Conservation (phyloP, 305 asterid genomes). For the Fraxinus nigra region DNA sequence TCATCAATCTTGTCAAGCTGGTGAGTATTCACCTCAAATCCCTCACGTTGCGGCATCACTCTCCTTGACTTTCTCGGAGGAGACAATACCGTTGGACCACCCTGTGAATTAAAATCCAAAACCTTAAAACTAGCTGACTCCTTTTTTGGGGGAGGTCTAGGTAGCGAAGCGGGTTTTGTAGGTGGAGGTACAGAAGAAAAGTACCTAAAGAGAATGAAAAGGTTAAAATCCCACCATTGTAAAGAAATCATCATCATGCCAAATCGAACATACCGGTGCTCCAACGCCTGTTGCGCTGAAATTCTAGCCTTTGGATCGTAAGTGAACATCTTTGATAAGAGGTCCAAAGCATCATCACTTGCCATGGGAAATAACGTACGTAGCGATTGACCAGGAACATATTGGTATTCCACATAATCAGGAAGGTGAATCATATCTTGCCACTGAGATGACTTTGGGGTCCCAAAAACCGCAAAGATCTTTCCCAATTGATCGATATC, state of each 20-base stretch:
- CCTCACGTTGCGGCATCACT: slow-evolving; percentile 88
- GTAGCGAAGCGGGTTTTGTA: slow-evolving; percentile 88
- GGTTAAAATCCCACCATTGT: slow-evolving; percentile 16
- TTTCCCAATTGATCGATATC: slow-evolving; percentile 96
- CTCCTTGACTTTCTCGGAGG: slow-evolving; percentile 95
- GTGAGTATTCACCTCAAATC: slow-evolving; percentile 55
- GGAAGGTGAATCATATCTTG: slow-evolving; percentile 88
- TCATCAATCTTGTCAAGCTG: slow-evolving; percentile 51
- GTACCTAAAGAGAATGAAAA: slow-evolving; percentile 45
- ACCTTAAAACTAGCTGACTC: slow-evolving; percentile 55
- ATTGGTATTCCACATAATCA: slow-evolving; percentile 93
- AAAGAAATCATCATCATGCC: slow-evolving; percentile 9
- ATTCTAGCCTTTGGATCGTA: slow-evolving; percentile 93
- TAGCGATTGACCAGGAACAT: slow-evolving; percentile 80
- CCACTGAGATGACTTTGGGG: slow-evolving; percentile 92
- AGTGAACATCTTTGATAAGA: slow-evolving; percentile 76
- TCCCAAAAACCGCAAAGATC: slow-evolving; percentile 90
- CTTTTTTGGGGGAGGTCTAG: slow-evolving; percentile 84
- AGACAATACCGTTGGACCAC: slow-evolving; percentile 83
- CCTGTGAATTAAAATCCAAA: slow-evolving; percentile 56
- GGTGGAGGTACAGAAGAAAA: slow-evolving; percentile 84
- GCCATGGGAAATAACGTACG: slow-evolving; percentile 92
- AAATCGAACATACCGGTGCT: slow-evolving; percentile 66
- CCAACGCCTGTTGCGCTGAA: slow-evolving; percentile 90
- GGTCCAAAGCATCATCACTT: slow-evolving; percentile 84